These are phyloP conservation scores for Rhizophagus prolifer DNA, from an alignment of 192 early-diverging fungal genomes.

Conservation along the genomic window DNA sequence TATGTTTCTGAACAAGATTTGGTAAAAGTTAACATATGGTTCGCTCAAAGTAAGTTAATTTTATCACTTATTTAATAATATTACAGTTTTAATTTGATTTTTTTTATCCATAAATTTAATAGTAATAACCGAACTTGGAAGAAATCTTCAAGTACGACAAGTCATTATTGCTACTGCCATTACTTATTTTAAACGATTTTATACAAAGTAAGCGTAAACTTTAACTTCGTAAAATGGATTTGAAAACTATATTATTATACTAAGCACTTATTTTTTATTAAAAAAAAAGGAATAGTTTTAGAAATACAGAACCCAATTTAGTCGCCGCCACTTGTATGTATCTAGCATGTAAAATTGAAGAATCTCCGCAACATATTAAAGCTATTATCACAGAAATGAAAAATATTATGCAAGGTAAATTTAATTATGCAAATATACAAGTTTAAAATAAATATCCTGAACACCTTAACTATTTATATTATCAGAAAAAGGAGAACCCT, in stretches of 20 bases:
- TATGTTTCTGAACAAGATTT: conserved; percentile 53
- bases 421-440: not conserved
- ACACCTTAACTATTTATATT: not conserved
- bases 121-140: conserved; percentile 80
- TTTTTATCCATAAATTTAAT: conserved; percentile 7
- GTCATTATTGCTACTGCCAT: conserved; percentile 81
- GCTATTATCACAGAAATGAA: conserved; percentile 55
- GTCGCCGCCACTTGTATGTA: conserved; percentile 82
- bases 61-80: not conserved
- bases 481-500: conserved; percentile 46
- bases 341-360: conserved; percentile 88
- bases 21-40: conserved; percentile 63
- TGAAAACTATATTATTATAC: not conserved
- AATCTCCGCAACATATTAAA: conserved; percentile 67
- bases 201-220: conserved; percentile 64
- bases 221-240: not conserved
- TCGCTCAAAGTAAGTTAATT: conserved; percentile 53
- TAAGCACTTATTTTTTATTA: not conserved
- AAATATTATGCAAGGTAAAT: conserved; percentile 15
- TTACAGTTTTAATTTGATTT: not conserved
- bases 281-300: conserved; percentile 65
- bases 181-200: conserved; percentile 90
- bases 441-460: not conserved
- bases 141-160: conserved; percentile 69
- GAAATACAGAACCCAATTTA: conserved; percentile 74